These are phyloP conservation scores for Phialophora macrospora DNA, from an alignment of 2,329 filamentous ascomycete genomes.

Conservation along the genomic window DNA sequence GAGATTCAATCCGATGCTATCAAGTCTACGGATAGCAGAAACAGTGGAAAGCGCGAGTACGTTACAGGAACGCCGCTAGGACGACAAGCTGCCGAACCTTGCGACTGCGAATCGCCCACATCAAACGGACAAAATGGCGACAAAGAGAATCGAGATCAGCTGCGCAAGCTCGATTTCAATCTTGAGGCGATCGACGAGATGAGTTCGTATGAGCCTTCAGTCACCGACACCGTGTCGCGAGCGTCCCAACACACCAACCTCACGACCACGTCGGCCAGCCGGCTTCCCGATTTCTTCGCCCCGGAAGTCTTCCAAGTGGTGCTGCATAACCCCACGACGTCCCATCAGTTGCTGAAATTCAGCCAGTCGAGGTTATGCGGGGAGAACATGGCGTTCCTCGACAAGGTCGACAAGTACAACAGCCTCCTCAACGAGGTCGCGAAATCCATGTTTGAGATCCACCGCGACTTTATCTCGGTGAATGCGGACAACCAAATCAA, in stretches of 20 bases:
- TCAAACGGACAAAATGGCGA: background rate
- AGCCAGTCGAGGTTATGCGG: conserved; percentile 55
- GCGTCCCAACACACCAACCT: conserved; percentile 20
- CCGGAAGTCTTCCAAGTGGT: conserved; percentile 58
- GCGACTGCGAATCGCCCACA: background rate
- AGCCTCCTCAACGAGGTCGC: conserved; percentile 53
- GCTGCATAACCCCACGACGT: conserved; percentile 56
- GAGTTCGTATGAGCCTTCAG: conserved; percentile 24
- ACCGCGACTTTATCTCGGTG: conserved; percentile 50
- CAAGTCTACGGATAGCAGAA: background rate
- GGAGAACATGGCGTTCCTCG: conserved; percentile 59
- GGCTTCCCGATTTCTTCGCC: conserved; percentile 54
- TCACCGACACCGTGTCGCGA: conserved; percentile 26
- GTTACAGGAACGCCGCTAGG: background rate
- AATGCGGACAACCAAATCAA: conserved; percentile 48
- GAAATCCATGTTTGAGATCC: conserved; percentile 53
- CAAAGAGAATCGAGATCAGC: conserved; percentile 20
- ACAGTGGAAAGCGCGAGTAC: background rate
- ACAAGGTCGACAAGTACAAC: conserved; percentile 58
- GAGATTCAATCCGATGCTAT: background rate
- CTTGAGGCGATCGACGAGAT: conserved; percentile 25
- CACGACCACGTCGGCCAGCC: conserved; percentile 21
- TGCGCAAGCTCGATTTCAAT: conserved; percentile 31
- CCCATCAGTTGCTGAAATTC: conserved; percentile 56
- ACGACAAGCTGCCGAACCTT: background rate